Conservation (phyloP, 1,139 yeast species). For the Geotrichum aggregatum region DNA sequence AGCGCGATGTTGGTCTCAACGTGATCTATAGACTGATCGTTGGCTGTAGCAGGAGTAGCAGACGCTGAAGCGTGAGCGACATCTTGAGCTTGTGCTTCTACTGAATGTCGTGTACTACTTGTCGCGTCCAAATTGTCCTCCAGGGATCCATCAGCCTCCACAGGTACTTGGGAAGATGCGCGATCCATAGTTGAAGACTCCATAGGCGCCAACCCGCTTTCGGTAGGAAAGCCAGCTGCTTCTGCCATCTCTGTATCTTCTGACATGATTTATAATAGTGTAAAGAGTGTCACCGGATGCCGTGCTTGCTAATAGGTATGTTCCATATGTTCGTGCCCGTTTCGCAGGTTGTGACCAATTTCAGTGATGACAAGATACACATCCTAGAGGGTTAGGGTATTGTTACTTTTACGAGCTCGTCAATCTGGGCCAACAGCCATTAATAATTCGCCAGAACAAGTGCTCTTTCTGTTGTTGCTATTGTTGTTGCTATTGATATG, state of each 20-base stretch:
- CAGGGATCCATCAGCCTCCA: background rate
- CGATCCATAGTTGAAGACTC: background rate
- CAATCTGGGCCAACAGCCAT: too few species aligned
- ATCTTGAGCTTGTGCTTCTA: background rate
- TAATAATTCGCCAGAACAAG: too few species aligned
- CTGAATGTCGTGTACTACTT: too few species aligned
- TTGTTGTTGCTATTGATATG: too few species aligned
- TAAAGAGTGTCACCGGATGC: too few species aligned
- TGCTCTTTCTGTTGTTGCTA: too few species aligned
- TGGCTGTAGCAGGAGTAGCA: too few species aligned
- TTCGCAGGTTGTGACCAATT: background rate
- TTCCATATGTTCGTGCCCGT: background rate
- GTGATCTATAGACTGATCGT: too few species aligned
- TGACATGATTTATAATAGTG: too few species aligned
- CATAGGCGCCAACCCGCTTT: background rate
- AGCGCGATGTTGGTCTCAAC: background rate
- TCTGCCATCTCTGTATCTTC: slow-evolving; percentile 28
- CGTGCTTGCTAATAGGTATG: too few species aligned
- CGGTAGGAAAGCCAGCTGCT: slow-evolving; percentile 5
- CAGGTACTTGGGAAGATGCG: background rate
- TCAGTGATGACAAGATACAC: background rate
- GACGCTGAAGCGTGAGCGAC: background rate
- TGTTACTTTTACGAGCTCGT: background rate
- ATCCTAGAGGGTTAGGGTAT: background rate
- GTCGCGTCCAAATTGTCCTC: background rate